Conservation (phyloP, 371 early-diverging fungal genomes). For the Zopfochytrium polystomum region DNA sequence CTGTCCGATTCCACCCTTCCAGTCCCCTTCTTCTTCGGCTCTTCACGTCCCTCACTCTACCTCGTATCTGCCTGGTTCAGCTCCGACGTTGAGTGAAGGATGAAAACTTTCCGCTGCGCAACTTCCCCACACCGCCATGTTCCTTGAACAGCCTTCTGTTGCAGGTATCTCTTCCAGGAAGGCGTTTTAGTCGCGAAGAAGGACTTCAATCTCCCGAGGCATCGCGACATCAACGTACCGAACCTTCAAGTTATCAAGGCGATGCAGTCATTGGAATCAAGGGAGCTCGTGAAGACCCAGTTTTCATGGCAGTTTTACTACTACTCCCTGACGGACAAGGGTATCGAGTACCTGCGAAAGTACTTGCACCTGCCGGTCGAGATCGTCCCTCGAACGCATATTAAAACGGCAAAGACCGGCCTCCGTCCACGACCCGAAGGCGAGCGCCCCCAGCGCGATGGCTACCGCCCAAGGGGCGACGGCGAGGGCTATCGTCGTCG, state of each 20-base stretch:
- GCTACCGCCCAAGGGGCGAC: constrained; percentile 52
- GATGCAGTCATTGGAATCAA: constrained; percentile 93
- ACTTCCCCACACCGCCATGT: too few relatives aligned
- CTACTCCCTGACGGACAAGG: constrained; percentile 97
- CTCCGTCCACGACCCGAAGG: constrained; percentile 37
- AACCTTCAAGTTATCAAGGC: constrained; percentile 99
- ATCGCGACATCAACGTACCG: constrained; percentile 91
- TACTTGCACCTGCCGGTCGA: constrained; percentile 93
- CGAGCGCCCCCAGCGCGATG: constrained; percentile 59
- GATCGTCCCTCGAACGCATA: constrained; percentile 95
- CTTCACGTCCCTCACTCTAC: too few relatives aligned
- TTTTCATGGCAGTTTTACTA: constrained; percentile 99
- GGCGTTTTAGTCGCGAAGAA: constrained; percentile 98
- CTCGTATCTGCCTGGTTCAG: too few relatives aligned
- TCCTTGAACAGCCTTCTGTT: too few relatives aligned
- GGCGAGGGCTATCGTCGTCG: constrained; percentile 83
- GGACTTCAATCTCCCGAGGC: constrained; percentile 95
- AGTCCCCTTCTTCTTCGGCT: background rate
- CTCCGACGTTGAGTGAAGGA: too few relatives aligned
- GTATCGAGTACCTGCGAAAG: constrained; percentile 96
- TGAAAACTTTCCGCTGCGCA: too few relatives aligned
- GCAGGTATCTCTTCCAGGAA: constrained; percentile 63
- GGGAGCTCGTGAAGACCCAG: constrained; percentile 91
- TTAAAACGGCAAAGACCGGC: constrained; percentile 81
- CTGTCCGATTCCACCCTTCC: too few relatives aligned